phyloP scores from a whole-genome alignment of 371 early-diverging fungal genomes.

The Capillidium heterosporum region DNA sequence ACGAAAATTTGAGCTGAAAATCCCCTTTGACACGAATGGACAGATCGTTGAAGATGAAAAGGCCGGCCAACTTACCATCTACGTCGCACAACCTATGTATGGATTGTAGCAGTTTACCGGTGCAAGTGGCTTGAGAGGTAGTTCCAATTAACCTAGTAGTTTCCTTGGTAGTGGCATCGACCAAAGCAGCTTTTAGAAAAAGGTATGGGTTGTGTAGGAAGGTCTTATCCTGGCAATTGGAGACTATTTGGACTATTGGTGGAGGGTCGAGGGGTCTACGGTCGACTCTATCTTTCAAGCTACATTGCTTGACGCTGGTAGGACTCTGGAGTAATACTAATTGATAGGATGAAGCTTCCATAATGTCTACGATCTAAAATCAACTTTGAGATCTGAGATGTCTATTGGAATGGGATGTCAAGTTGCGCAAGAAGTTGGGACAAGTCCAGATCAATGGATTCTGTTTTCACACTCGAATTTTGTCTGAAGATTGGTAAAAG shows the following conservation, averaged over 20 bases:
- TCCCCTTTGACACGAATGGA: constrained; percentile 81
- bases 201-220: constrained; percentile 2
- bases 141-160: background rate
- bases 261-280: constrained; percentile 89
- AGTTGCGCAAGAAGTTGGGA: too few species aligned
- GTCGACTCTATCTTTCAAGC: constrained; percentile 41
- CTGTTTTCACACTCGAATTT: too few species aligned
- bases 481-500: too few species aligned
- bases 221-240: constrained; percentile 25
- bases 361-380: too few species aligned
- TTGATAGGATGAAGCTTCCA: background rate
- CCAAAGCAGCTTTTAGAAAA: background rate
- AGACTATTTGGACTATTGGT: constrained; percentile 64
- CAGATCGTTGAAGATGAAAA: constrained; percentile 90
- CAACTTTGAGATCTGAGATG: too few species aligned
- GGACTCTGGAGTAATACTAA: constrained; percentile 26
- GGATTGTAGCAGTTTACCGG: background rate
- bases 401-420: too few species aligned
- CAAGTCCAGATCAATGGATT: too few species aligned
- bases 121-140: background rate
- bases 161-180: background rate
- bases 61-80: constrained; percentile 67
- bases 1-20: constrained; percentile 68
- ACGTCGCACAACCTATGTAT: constrained; percentile 43
- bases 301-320: constrained; percentile 26